Evolutionary conservation across 306 rosid species (phyloP).

Genomic region (Malus fusca): DNA sequence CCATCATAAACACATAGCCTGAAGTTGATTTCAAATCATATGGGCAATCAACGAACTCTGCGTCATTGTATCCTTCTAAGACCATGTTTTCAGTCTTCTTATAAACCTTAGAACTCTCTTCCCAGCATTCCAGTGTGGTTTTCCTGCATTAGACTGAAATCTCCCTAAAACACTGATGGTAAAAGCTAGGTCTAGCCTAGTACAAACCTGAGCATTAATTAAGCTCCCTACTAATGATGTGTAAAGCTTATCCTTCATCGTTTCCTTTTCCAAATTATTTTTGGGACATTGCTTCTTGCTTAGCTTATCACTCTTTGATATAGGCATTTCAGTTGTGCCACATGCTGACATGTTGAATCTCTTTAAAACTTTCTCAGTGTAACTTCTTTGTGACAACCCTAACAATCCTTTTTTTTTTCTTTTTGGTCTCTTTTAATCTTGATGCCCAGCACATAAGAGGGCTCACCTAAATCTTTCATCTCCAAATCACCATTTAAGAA

Average conservation of each 20-base stretch:
- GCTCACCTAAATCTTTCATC: no score
- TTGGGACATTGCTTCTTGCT: no score
- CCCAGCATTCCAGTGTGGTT: not conserved
- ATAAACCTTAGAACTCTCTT: not conserved
- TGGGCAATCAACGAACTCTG: not conserved
- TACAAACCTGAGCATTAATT: not conserved
- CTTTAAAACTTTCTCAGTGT: no score
- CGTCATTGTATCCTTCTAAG: not conserved
- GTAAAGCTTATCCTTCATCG: not conserved
- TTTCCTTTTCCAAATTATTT: no score
- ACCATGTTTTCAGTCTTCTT: not conserved
- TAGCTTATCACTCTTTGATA: no score
- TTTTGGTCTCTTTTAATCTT: no score
- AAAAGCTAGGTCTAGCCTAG: not conserved
- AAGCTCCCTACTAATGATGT: not conserved
- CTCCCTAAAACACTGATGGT: not conserved
- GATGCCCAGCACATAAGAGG: no score
- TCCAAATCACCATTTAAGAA: no score
- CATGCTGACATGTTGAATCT: no score
- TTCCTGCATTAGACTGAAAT: not conserved
- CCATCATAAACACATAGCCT: not conserved
- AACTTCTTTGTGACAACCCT: no score
- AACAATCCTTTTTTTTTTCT: no score
- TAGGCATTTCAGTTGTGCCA: no score
- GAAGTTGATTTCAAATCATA: not conserved